Conservation (phyloP, 179 eudicot species). For the Spergularia azorica region DNA sequence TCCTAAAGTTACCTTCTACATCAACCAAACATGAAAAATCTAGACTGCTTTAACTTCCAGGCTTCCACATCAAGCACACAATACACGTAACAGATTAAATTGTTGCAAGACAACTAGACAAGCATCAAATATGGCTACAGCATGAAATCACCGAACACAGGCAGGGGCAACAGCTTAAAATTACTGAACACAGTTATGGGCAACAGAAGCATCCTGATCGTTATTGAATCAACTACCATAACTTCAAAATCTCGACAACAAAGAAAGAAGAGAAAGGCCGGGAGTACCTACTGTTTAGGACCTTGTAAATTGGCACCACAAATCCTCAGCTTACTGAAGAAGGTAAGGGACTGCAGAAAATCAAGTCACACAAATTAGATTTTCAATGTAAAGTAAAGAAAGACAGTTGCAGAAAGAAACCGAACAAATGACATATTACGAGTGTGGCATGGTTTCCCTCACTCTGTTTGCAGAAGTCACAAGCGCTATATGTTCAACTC, state of each 20-base stretch:
- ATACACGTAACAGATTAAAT: neutral
- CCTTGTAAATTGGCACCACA: constrained; percentile 5
- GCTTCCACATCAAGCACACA: neutral
- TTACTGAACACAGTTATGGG: too few relatives aligned
- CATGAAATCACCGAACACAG: too few relatives aligned
- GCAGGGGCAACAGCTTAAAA: too few relatives aligned
- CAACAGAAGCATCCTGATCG: too few relatives aligned
- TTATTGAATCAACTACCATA: too few relatives aligned
- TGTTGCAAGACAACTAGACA: neutral
- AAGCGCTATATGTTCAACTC: neutral
- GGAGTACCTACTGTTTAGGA: constrained; percentile 23
- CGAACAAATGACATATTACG: neutral
- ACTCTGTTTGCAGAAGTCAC: neutral
- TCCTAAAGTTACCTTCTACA: too few relatives aligned
- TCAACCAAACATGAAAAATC: too few relatives aligned
- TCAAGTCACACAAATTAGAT: constrained; percentile 11
- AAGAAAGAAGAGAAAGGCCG: neutral
- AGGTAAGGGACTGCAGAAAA: constrained; percentile 70
- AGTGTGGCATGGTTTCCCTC: neutral
- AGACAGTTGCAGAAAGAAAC: neutral
- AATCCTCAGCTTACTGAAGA: constrained; percentile 37
- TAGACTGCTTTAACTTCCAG: too few relatives aligned
- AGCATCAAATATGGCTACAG: neutral
- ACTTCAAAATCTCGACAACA: neutral
- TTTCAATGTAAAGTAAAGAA: neutral